These are phyloP conservation scores for Botrytis squamosa DNA, from an alignment of 2,329 filamentous ascomycete species.

Conservation along the genomic window DNA sequence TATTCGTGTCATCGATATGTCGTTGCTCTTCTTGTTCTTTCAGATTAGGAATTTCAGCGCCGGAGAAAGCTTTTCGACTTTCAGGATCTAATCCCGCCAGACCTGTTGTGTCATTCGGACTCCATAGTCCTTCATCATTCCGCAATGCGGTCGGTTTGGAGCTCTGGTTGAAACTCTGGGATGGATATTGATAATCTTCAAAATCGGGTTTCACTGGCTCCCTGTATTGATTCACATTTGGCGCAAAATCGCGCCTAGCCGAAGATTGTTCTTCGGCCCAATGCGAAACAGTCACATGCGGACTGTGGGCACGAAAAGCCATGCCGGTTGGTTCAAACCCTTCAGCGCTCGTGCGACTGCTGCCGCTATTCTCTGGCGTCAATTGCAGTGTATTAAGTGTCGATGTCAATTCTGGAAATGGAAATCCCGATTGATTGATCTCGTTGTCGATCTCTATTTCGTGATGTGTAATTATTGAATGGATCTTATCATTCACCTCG, in stretches of 20 bases:
- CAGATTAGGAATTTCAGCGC: constrained; percentile 34
- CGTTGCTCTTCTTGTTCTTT: constrained; percentile 38
- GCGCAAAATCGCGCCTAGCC: constrained; percentile 20
- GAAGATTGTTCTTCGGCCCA: constrained; percentile 29
- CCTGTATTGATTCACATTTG: constrained; percentile 22
- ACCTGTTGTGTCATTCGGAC: constrained; percentile 29
- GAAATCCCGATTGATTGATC: constrained; percentile 26
- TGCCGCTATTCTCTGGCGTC: constrained; percentile 39
- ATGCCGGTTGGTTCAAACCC: constrained; percentile 33
- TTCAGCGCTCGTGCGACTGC: constrained; percentile 38
- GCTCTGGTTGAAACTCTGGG: constrained; percentile 15
- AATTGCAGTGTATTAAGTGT: constrained; percentile 31
- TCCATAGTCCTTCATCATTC: constrained; percentile 35
- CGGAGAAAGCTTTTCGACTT: constrained; percentile 28
- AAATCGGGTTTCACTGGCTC: constrained; percentile 3
- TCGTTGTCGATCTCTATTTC: constrained; percentile 30
- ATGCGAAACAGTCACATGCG: constrained; percentile 32
- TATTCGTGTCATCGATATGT: constrained; percentile 36
- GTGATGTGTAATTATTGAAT: constrained; percentile 29
- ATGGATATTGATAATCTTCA: constrained; percentile 25
- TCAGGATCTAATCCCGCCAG: constrained; percentile 37
- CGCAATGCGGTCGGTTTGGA: constrained; percentile 24
- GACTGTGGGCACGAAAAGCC: constrained; percentile 29
- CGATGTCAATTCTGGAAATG: constrained; percentile 22
- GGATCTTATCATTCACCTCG: constrained; percentile 28